A percentile compares a stretch with the other conserved stretches of the same genome.
Conservation (phyloP, 2,329 filamentous ascomycete species). For the Helicocarpus griseus region DNA sequence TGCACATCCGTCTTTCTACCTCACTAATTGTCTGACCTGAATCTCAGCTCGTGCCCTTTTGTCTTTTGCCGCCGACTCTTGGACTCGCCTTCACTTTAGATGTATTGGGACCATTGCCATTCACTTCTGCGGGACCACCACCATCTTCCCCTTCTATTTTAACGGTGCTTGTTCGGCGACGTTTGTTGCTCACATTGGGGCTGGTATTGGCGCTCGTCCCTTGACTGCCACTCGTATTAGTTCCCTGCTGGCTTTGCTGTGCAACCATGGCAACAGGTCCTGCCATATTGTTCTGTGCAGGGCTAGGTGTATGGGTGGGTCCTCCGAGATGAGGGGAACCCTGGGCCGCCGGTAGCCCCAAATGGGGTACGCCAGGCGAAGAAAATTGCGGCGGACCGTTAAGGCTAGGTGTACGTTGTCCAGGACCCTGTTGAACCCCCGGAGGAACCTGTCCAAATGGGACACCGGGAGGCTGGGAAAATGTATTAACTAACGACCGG, state of each 20-base stretch:
- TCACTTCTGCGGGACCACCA: slow-evolving; percentile 36
- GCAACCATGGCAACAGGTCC: slow-evolving; percentile 45
- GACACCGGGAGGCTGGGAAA: slow-evolving; percentile 25
- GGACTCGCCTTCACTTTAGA: slow-evolving; percentile 40
- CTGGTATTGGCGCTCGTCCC: slow-evolving; percentile 53
- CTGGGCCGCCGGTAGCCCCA: slow-evolving; percentile 38
- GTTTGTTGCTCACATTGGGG: slow-evolving; percentile 51
- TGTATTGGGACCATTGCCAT: slow-evolving; percentile 31
- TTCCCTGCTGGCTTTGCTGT: slow-evolving; percentile 47
- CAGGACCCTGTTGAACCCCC: slow-evolving; percentile 23
- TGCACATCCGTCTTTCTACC: neutral
- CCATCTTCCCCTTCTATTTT: slow-evolving; percentile 50
- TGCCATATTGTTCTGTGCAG: slow-evolving; percentile 36
- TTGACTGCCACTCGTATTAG: slow-evolving; percentile 40
- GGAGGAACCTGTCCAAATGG: neutral
- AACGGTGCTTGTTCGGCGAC: slow-evolving; percentile 50
- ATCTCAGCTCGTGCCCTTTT: slow-evolving; percentile 29
- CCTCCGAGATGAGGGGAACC: slow-evolving; percentile 45
- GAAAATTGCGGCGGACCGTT: slow-evolving; percentile 44
- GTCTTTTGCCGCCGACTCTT: slow-evolving; percentile 36
- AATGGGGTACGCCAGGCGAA: slow-evolving; percentile 48
- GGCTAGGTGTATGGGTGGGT: slow-evolving; percentile 37
- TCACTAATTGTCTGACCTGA: neutral
- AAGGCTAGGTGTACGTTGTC: slow-evolving; percentile 36
- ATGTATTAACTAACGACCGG: slow-evolving; percentile 40